These are phyloP conservation scores for Puya raimondii DNA, from an alignment of 176 grass and related monocot genomes.

Conservation along the genomic window DNA sequence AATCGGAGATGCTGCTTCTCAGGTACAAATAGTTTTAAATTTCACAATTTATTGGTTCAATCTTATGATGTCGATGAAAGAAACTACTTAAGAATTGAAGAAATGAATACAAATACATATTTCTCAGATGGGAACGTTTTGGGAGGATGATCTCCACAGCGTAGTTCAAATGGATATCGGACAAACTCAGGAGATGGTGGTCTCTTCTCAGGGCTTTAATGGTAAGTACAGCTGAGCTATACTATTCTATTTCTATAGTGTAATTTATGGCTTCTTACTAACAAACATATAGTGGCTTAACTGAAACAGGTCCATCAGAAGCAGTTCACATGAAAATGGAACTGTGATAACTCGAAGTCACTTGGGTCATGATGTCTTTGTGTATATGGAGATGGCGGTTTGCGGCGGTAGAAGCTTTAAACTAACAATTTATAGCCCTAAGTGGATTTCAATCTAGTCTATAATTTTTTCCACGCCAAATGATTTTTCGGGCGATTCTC, in stretches of 20 bases:
- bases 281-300: not conserved
- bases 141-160: conserved; percentile 87
- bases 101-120: too few relatives aligned
- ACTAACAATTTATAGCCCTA: conserved; percentile 69
- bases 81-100: not conserved
- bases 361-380: conserved; percentile 40
- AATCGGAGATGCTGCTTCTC: conserved; percentile 44
- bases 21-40: conserved; percentile 34
- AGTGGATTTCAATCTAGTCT: conserved; percentile 15
- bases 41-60: too few relatives aligned
- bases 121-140: conserved; percentile 57
- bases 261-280: not conserved
- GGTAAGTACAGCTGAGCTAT: conserved; percentile 27
- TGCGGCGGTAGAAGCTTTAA: conserved; percentile 45
- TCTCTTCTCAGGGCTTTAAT: conserved; percentile 57
- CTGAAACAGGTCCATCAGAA: conserved; percentile 48
- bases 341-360: conserved; percentile 33
- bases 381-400: conserved; percentile 49
- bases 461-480: not conserved
- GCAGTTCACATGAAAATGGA: conserved; percentile 96
- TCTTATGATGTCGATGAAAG: not conserved
- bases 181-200: conserved; percentile 61
- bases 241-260: not conserved
- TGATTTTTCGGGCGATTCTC: not conserved
- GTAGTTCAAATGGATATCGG: conserved; percentile 83